Evolutionary conservation across 345 rosid species (phyloP).

Genomic region (Rhizophora apiculata): DNA sequence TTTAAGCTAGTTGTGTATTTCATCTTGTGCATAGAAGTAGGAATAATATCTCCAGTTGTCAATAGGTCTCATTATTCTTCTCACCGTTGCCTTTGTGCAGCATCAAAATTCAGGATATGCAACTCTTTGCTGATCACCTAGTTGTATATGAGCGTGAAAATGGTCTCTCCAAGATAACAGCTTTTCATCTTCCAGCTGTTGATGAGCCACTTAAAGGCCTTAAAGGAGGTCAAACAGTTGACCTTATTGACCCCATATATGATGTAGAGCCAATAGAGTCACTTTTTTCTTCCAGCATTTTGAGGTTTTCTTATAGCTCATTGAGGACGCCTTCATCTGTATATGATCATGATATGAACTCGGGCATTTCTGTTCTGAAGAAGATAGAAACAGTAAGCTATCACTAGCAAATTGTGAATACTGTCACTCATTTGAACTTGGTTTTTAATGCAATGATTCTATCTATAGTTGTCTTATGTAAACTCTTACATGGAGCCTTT

Average conservation of each 20-base stretch:
- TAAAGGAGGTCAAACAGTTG: constrained; percentile 53
- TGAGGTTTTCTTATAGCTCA: constrained; percentile 80
- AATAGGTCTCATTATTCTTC: too few species aligned
- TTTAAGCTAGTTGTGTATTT: too few species aligned
- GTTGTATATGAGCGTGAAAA: constrained; percentile 77
- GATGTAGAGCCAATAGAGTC: constrained; percentile 50
- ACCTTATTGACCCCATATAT: constrained; percentile 73
- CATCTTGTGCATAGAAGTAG: too few species aligned
- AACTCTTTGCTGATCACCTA: constrained; percentile 74
- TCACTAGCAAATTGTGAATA: constrained; percentile 1
- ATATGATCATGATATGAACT: constrained; percentile 79
- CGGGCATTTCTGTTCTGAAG: constrained; percentile 67
- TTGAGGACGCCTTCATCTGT: constrained; percentile 76
- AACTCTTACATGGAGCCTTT: too few species aligned
- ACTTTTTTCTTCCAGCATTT: constrained; percentile 56
- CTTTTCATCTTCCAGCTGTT: constrained; percentile 62
- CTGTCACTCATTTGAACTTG: neutral
- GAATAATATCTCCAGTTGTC: too few species aligned
- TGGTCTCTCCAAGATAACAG: constrained; percentile 63
- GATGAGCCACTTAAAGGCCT: constrained; percentile 67
- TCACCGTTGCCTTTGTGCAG: constrained; percentile 32
- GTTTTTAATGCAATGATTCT: neutral
- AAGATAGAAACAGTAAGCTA: constrained; percentile 73
- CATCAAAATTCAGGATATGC: constrained; percentile 69
- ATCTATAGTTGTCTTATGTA: neutral